These are phyloP conservation scores for Russula abietina DNA, from an alignment of 768 basidiomycete genomes.

Conservation along the genomic window DNA sequence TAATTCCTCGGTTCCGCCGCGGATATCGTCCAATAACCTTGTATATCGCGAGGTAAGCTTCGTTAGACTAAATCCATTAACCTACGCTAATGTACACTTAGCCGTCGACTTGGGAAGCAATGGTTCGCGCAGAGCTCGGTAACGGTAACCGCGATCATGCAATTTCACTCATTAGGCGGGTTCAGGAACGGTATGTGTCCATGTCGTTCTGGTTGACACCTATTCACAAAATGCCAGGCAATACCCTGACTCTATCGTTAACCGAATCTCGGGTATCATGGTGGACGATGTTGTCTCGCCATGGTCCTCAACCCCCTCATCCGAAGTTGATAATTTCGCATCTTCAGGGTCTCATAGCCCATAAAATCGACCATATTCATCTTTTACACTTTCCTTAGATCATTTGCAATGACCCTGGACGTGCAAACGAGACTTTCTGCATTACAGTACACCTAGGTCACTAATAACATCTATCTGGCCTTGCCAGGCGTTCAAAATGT, in stretches of 20 bases:
- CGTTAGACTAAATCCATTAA: background rate
- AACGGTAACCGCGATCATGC: conserved; percentile 70
- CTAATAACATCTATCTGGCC: conserved; percentile 8
- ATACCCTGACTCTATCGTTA: conserved; percentile 73
- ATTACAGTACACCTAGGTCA: conserved; percentile 1
- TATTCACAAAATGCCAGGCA: conserved; percentile 38
- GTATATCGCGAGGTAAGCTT: conserved; percentile 74
- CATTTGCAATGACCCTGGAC: background rate
- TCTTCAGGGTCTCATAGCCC: conserved; percentile 16
- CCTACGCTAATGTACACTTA: conserved; percentile 29
- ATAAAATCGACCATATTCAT: background rate
- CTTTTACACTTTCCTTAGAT: background rate
- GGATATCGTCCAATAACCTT: conserved; percentile 43
- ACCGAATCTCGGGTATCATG: conserved; percentile 75
- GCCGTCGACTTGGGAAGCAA: conserved; percentile 93
- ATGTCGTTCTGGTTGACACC: background rate
- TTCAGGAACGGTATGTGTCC: conserved; percentile 59
- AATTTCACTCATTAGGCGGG: conserved; percentile 56
- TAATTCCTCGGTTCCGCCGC: conserved; percentile 36
- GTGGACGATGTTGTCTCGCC: conserved; percentile 58
- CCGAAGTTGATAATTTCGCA: conserved; percentile 6
- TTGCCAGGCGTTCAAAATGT: conserved; percentile 17
- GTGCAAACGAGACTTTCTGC: background rate
- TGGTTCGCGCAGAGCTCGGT: conserved; percentile 88
- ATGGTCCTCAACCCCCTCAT: conserved; percentile 29